A percentile compares a stretch with the other conserved stretches of the same genome.
Conservation (phyloP, 2,329 filamentous ascomycete genomes). For the Fusarium chaquense region DNA sequence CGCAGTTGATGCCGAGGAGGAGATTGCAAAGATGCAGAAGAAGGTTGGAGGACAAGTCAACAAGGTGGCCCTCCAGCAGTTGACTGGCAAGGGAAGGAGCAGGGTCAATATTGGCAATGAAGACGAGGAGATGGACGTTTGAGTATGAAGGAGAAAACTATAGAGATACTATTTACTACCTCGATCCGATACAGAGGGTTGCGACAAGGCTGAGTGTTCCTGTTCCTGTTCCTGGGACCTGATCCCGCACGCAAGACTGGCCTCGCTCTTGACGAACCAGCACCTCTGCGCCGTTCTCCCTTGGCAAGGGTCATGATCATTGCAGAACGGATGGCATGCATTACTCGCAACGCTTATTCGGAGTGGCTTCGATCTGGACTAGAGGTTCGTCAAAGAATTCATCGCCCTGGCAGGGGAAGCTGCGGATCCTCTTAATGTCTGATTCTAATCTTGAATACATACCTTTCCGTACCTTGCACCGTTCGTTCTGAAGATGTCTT, state of each 20-base stretch:
- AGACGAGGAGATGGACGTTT: conserved; percentile 65
- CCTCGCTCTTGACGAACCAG: conserved; percentile 18
- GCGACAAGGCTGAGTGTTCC: conserved; percentile 45
- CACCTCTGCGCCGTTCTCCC: conserved; percentile 39
- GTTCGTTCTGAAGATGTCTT: conserved; percentile 41
- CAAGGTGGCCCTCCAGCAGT: conserved; percentile 89
- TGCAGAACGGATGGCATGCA: conserved; percentile 35
- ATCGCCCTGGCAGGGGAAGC: conserved; percentile 43
- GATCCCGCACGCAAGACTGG: conserved; percentile 29
- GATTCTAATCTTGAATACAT: conserved; percentile 58
- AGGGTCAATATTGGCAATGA: conserved; percentile 89
- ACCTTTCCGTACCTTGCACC: conserved; percentile 47
- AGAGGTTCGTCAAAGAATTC: conserved; percentile 48
- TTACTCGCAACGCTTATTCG: conserved; percentile 36
- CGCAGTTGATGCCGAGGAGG: conserved; percentile 90
- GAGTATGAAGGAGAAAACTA: conserved; percentile 37
- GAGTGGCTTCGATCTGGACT: conserved; percentile 35
- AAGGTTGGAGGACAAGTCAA: conserved; percentile 92
- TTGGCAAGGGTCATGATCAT: conserved; percentile 45
- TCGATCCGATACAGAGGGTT: conserved; percentile 19
- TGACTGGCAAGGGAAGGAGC: conserved; percentile 84
- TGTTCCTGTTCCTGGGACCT: conserved; percentile 31
- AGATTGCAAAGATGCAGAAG: conserved; percentile 96
- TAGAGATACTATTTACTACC: conserved; percentile 33
- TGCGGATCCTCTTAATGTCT: conserved; percentile 50